A percentile compares a stretch with the other conserved stretches of the same genome.
Evolutionary conservation across 2,329 filamentous ascomycete genomes (phyloP).

Genomic region (Plenodomus lindquistii): DNA sequence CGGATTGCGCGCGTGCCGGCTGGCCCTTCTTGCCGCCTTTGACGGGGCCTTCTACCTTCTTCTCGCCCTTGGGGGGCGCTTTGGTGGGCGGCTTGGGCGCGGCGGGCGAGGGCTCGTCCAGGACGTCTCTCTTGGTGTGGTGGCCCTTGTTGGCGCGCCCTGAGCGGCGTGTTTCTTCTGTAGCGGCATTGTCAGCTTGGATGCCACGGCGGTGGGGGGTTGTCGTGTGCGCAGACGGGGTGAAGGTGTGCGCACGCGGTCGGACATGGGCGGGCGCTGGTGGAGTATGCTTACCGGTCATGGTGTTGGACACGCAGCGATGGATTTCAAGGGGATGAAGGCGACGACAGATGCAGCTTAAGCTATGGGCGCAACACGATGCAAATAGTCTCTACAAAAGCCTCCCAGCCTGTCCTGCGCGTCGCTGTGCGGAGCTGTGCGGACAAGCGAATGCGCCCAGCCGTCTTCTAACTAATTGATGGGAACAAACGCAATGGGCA

Average conservation of each 20-base stretch:
- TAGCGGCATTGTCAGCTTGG: slow-evolving; percentile 31
- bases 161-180: slow-evolving; percentile 87
- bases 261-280: slow-evolving; percentile 18
- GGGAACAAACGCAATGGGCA: slow-evolving; percentile 19
- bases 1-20: slow-evolving; percentile 38
- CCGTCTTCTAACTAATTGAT: slow-evolving; percentile 36
- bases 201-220: slow-evolving; percentile 14
- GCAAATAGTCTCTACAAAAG: slow-evolving; percentile 44
- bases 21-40: slow-evolving; percentile 46
- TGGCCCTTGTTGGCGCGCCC: slow-evolving; percentile 96
- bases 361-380: slow-evolving; percentile 38
- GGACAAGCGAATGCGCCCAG: slow-evolving; percentile 21
- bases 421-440: slow-evolving; percentile 25
- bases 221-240: not conserved
- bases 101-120: slow-evolving; percentile 45
- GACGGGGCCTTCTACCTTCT: slow-evolving; percentile 51
- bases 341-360: slow-evolving; percentile 37
- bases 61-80: slow-evolving; percentile 46
- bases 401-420: slow-evolving; percentile 24
- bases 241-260: slow-evolving; percentile 7
- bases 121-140: slow-evolving; percentile 78
- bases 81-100: slow-evolving; percentile 51
- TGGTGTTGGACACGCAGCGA: slow-evolving; percentile 44
- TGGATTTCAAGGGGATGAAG: slow-evolving; percentile 37
- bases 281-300: slow-evolving; percentile 63